Evolutionary conservation across 2,329 filamentous ascomycete genomes (phyloP).

Genomic region (Aspergillus sp.): DNA sequence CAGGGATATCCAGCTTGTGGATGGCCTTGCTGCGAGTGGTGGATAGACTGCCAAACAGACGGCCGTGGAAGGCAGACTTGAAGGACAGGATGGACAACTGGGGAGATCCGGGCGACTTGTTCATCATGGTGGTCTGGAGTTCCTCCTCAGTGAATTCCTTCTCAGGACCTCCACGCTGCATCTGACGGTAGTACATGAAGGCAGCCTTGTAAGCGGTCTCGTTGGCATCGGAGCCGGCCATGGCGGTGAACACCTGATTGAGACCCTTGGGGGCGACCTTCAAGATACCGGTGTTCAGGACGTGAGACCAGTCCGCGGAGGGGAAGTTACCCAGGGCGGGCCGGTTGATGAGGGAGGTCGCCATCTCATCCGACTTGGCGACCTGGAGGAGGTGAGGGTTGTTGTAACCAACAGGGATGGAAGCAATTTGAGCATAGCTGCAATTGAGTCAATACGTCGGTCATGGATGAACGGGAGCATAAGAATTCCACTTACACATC

Average conservation of each 20-base stretch:
- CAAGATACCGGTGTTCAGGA: constrained; percentile 77
- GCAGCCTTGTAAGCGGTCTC: constrained; percentile 94
- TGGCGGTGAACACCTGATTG: constrained; percentile 86
- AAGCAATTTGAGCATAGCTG: constrained; percentile 87
- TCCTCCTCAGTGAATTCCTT: constrained; percentile 81
- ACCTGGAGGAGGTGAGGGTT: constrained; percentile 72
- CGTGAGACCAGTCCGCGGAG: constrained; percentile 75
- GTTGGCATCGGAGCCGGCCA: constrained; percentile 88
- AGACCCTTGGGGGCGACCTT: constrained; percentile 79
- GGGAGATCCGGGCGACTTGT: constrained; percentile 74
- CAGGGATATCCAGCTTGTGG: constrained; percentile 91
- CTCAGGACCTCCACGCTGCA: constrained; percentile 72
- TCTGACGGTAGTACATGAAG: constrained; percentile 86
- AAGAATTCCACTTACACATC: constrained; percentile 45
- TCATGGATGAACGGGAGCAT: too few species aligned
- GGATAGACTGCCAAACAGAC: constrained; percentile 81
- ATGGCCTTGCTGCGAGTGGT: constrained; percentile 91
- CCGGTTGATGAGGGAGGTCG: constrained; percentile 77
- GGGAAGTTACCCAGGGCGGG: constrained; percentile 91
- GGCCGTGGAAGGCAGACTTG: constrained; percentile 85
- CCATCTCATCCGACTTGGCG: constrained; percentile 75
- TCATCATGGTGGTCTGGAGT: constrained; percentile 72
- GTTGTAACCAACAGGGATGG: constrained; percentile 90
- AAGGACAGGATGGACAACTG: constrained; percentile 85
- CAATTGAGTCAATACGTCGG: constrained; percentile 2